Base-by-base conservation (phyloP, 1,284 basidiomycete species). In the Malassezia caprae region DNA sequence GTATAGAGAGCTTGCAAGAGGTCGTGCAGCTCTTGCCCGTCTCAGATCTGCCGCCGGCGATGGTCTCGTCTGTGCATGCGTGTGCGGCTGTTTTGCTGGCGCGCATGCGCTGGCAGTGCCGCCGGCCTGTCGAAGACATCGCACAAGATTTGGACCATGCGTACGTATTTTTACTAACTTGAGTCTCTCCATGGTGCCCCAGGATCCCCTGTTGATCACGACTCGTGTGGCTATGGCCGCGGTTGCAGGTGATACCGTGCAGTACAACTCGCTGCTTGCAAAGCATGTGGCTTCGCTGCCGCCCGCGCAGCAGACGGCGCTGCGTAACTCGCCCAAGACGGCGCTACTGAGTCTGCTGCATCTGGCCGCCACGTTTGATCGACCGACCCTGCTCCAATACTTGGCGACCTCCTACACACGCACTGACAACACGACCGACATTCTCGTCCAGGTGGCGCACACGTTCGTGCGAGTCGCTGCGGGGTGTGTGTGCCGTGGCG, bases 111-210 rank as follows among this genome's bases (percentile, higher is more conserved):
- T 85, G 83, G 8, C 82, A 82, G 0, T 81, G 83, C 10, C 89
- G 89, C 41, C 83, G 81, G 17, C 80, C 79, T 56, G 88, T 90
- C 57, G 80, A 79, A 13, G 87, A 88, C 4, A 88, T 90, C 76
- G 78, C 79, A n/a, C 82, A 84, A 59, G 78, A 93, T 32, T 78
- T 96, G 54, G 85, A 90, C 23, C 23, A 41, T 32, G 31, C 50
- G 27, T 19, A 8, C 13, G 26, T 26, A 61, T 40, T 31, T 8
- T 10, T 24, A 17, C 45, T 52, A 6, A 37, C 50, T 2, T 13
- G 27, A 58, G 53, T 21, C 34, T 58, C 32, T 39, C 51, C 4
- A 24, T 26, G 5, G 48, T 42, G 24, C 47, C 48, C 5, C 58
- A 28, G 19, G 40, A 56, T 30, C n/a, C 41, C 11, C 17, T 40